Percentiles rank a stretch among this genome's conserved stretches.
Evolutionary conservation across 164 flowering plant genomes (phyloP).

Genomic region (Dillenia turbinata): DNA sequence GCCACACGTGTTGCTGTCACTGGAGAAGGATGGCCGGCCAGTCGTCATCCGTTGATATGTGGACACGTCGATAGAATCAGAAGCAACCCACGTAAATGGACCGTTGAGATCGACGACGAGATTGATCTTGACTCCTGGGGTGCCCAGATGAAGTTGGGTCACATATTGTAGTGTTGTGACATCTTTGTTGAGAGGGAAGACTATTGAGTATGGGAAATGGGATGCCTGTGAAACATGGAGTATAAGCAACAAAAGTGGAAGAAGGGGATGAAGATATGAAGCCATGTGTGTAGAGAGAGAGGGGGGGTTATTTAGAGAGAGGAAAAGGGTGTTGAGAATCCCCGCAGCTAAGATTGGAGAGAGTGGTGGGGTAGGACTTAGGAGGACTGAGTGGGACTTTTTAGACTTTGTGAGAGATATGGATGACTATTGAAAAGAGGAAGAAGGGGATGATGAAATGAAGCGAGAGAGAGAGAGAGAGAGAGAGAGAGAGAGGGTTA

Average conservation of each 20-base stretch:
- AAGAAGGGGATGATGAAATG: conserved; percentile 1
- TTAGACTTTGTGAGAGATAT: too few species aligned
- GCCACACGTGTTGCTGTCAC: conserved; percentile 23
- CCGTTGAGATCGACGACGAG: conserved; percentile 41
- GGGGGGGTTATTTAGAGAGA: too few species aligned
- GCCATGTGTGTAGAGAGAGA: too few species aligned
- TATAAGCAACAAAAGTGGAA: too few species aligned
- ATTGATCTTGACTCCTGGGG: conserved; percentile 12
- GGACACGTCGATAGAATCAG: conserved; percentile 4
- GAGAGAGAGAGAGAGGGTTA: conserved; percentile 1
- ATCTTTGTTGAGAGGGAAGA: conserved; percentile 34
- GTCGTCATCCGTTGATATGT: conserved; percentile 15
- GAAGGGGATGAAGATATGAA: too few species aligned
- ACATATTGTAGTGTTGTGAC: conserved; percentile 30
- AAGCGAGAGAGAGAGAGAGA: conserved; percentile 5
- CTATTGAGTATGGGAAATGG: conserved; percentile 9
- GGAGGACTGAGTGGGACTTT: too few species aligned
- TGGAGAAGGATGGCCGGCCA: conserved; percentile 14
- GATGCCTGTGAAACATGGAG: neutral
- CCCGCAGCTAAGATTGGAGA: too few species aligned
- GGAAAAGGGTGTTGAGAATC: too few species aligned
- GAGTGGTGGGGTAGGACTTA: too few species aligned
- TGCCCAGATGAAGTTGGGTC: conserved; percentile 24
- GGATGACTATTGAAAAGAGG: neutral
- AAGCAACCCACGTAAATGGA: conserved; percentile 28